phyloP scores from a whole-genome alignment of 495 filamentous ascomycete species.

The Penicillium ucsense region DNA sequence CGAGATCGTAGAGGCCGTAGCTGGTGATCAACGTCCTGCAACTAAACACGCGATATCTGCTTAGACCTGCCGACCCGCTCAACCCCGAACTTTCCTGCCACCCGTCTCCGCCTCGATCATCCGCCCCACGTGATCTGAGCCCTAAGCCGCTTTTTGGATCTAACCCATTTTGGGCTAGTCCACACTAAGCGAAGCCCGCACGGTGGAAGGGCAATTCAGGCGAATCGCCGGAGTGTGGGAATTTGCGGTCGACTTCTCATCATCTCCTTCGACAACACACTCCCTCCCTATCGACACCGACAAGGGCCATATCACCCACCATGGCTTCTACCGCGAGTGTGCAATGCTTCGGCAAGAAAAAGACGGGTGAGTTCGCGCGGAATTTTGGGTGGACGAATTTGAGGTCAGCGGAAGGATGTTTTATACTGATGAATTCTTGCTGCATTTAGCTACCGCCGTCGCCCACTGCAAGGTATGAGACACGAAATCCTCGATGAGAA shows the following conservation, averaged over 20 bases:
- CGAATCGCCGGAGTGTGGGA: conserved; percentile 20
- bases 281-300: conserved; percentile 36
- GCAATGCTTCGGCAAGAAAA: conserved; percentile 94
- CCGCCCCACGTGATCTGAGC: conserved; percentile 21
- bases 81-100: conserved; percentile 10
- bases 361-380: conserved; percentile 51
- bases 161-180: conserved; percentile 16
- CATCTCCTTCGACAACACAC: conserved; percentile 33
- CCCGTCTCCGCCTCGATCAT: conserved; percentile 8
- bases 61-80: conserved; percentile 5
- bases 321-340: conserved; percentile 73
- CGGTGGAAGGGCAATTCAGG: conserved; percentile 25
- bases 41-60: background rate
- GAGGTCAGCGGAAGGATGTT: background rate
- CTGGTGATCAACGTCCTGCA: background rate
- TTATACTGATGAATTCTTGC: conserved; percentile 24
- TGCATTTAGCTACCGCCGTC: conserved; percentile 62
- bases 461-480: conserved; percentile 85
- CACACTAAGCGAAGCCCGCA: conserved; percentile 40
- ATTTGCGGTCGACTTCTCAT: conserved; percentile 22
- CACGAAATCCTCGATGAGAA: conserved; percentile 2
- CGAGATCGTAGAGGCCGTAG: background rate
- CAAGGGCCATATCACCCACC: conserved; percentile 40
- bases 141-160: conserved; percentile 13
- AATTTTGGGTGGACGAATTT: background rate